Percentiles rank a stretch among this genome's conserved stretches.
Conservation (phyloP, 1,284 basidiomycete genomes). For the Ganoderma boninense region DNA sequence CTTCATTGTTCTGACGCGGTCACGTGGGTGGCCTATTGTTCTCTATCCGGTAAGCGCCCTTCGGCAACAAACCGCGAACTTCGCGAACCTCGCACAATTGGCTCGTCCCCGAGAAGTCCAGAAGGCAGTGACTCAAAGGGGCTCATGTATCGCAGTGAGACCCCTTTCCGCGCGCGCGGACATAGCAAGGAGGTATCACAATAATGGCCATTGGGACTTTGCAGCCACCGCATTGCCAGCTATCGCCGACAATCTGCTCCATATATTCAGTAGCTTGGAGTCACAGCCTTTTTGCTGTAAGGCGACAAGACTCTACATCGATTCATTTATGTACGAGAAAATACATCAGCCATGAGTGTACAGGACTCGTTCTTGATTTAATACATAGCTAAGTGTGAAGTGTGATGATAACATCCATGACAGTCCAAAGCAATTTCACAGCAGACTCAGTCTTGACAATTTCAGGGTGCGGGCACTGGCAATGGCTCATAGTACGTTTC, state of each 20-base stretch:
- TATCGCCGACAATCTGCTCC: background rate
- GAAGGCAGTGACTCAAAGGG: background rate
- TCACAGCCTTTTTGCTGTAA: background rate
- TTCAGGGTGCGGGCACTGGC: background rate
- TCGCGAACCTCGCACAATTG: conserved; percentile 6
- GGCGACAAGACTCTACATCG: background rate
- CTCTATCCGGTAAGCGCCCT: conserved; percentile 21
- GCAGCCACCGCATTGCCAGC: background rate
- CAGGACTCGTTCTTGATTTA: background rate
- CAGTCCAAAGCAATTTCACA: conserved; percentile 11
- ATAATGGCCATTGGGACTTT: background rate
- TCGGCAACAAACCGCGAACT: background rate
- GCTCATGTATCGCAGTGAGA: background rate
- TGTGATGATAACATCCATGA: conserved; percentile 1
- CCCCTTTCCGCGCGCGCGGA: background rate
- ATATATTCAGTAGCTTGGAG: background rate
- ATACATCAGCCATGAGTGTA: background rate
- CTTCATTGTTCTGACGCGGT: conserved; percentile 27
- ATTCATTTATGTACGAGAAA: background rate
- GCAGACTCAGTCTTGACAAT: background rate
- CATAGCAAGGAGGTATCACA: background rate
- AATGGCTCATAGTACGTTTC: conserved; percentile 39
- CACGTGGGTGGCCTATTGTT: conserved; percentile 31
- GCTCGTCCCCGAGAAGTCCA: background rate
- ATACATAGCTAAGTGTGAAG: background rate